Conservation (phyloP, 2,329 filamentous ascomycete genomes). For the Orbilia brochopaga region DNA sequence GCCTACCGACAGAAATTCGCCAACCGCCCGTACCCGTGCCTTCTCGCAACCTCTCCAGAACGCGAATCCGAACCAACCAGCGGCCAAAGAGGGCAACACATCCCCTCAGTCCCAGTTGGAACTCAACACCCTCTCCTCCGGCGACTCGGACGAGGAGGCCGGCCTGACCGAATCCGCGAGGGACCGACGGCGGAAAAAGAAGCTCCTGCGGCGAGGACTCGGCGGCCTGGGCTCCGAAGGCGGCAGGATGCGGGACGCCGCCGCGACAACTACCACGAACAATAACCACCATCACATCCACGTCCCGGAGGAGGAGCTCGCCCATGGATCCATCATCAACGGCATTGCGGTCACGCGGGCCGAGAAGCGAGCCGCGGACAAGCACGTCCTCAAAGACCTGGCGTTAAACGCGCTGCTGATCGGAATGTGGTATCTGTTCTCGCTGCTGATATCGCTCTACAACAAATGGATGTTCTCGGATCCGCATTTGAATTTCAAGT, state of each 20-base stretch:
- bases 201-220: conserved; percentile 54
- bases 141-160: conserved; percentile 75
- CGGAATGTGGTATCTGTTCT: conserved; percentile 85
- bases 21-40: conserved; percentile 30
- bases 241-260: conserved; percentile 68
- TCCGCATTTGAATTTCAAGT: conserved; percentile 84
- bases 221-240: conserved; percentile 60
- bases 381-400: conserved; percentile 71
- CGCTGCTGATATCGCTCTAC: conserved; percentile 91
- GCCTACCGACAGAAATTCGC: conserved; percentile 35
- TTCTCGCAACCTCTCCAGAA: conserved; percentile 37
- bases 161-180: conserved; percentile 71
- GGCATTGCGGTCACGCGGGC: conserved; percentile 63
- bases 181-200: conserved; percentile 72
- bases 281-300: conserved; percentile 60
- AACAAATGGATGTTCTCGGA: conserved; percentile 99
- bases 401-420: conserved; percentile 82
- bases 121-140: conserved; percentile 43
- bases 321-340: conserved; percentile 46
- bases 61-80: conserved; percentile 21
- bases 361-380: conserved; percentile 77
- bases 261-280: conserved; percentile 72
- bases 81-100: conserved; percentile 17
- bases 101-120: conserved; percentile 32
- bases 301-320: conserved; percentile 31